phyloP scores from a whole-genome alignment of 257 asterid species.

The Salvia splendens region DNA sequence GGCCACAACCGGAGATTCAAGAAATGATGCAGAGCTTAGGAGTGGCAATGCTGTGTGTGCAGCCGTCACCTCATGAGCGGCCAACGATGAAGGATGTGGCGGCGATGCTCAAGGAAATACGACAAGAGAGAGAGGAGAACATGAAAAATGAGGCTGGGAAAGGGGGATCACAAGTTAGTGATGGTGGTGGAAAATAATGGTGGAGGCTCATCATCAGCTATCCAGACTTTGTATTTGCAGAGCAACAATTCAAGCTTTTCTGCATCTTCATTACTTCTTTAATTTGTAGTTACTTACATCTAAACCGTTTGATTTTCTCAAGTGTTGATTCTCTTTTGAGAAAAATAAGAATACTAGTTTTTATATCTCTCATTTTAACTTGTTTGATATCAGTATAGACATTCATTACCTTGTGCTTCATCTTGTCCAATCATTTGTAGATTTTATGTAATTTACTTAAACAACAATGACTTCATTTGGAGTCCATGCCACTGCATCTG shows the following conservation, averaged over 20 bases:
- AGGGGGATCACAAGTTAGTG: constrained; percentile 34
- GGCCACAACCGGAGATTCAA: constrained; percentile 61
- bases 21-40: constrained; percentile 84
- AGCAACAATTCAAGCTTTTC: constrained; percentile 70
- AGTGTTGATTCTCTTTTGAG: too few relatives aligned
- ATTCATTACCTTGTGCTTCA: too few relatives aligned
- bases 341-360: too few relatives aligned
- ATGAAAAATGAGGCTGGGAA: constrained; percentile 46
- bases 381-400: too few relatives aligned
- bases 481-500: too few relatives aligned
- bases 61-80: constrained; percentile 67
- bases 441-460: too few relatives aligned
- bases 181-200: constrained; percentile 25
- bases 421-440: too few relatives aligned
- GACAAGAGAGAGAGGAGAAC: constrained; percentile 62
- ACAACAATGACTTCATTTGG: too few relatives aligned
- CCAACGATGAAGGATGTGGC: constrained; percentile 83
- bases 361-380: too few relatives aligned
- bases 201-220: constrained; percentile 50
- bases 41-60: constrained; percentile 76
- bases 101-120: constrained; percentile 76
- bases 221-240: constrained; percentile 58
- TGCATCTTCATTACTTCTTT: constrained; percentile 60
- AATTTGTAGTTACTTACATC: background rate
- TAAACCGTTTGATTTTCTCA: background rate